Percentiles rank a stretch among this genome's conserved stretches.
phyloP scores from a whole-genome alignment of 257 asterid species.

The Gentiana macrophylla region DNA sequence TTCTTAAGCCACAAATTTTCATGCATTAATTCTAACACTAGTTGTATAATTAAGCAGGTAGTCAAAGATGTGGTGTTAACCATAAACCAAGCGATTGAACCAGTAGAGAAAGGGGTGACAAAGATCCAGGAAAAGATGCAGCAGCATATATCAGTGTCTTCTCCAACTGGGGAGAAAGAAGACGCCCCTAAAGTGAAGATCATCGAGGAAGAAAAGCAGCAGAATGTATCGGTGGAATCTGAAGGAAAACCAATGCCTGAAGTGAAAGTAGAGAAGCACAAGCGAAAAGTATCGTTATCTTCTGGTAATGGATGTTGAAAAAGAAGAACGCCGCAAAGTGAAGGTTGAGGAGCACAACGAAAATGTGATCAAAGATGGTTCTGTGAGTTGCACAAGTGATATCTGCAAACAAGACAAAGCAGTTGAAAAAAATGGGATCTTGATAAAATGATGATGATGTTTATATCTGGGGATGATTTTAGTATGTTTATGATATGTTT shows the following conservation, averaged over 20 bases:
- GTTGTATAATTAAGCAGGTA: conserved; percentile 30
- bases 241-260: conserved; percentile 38
- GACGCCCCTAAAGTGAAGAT: conserved; percentile 28
- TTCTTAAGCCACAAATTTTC: no score
- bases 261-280: conserved; percentile 36
- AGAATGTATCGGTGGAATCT: no score
- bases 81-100: conserved; percentile 87
- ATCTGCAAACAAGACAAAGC: conserved; percentile 5
- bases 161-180: neutral
- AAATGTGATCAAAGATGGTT: conserved; percentile 15
- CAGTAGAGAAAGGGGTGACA: conserved; percentile 84
- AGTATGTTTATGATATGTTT: no score
- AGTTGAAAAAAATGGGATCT: neutral
- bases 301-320: conserved; percentile 5
- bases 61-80: conserved; percentile 88
- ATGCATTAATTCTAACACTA: no score
- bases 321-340: conserved; percentile 41
- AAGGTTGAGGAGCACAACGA: conserved; percentile 37
- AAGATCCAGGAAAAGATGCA: conserved; percentile 86
- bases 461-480: no score
- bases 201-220: conserved; percentile 26
- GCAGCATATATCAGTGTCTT: conserved; percentile 35
- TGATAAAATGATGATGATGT: no score
- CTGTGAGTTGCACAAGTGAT: conserved; percentile 17
- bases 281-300: conserved; percentile 12